These are phyloP conservation scores for Cerrena zonata DNA, from an alignment of 1,284 basidiomycete genomes.

Conservation along the genomic window DNA sequence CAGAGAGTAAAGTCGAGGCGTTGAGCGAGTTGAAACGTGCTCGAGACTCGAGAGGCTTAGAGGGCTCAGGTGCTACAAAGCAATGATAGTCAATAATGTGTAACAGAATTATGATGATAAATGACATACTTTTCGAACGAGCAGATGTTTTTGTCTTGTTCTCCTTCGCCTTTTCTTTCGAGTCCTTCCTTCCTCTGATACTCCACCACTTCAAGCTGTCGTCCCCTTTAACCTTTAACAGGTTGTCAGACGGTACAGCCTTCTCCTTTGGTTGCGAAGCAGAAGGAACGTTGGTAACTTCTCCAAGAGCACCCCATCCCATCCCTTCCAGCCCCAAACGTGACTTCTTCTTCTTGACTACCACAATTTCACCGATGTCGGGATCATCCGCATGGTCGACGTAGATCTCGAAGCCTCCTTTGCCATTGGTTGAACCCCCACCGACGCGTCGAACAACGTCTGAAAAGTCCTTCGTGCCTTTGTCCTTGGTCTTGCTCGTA, in stretches of 20 bases:
- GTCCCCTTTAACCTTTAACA: constrained; percentile 48
- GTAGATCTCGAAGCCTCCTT: constrained; percentile 64
- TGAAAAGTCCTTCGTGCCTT: constrained; percentile 44
- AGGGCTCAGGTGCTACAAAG: constrained; percentile 42
- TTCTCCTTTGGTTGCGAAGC: constrained; percentile 23
- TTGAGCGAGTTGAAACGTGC: constrained; percentile 62
- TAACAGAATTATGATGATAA: not conserved
- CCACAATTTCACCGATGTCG: constrained; percentile 61
- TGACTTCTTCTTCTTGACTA: constrained; percentile 77
- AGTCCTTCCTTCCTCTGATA: constrained; percentile 64
- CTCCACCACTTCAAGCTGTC: constrained; percentile 75
- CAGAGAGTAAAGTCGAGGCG: constrained; percentile 46
- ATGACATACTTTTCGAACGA: constrained; percentile 41
- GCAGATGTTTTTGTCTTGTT: constrained; percentile 29
- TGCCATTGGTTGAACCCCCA: constrained; percentile 30
- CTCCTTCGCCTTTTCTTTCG: constrained; percentile 39
- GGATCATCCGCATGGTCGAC: constrained; percentile 62
- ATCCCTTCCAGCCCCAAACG: constrained; percentile 57
- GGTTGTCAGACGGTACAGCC: constrained; percentile 19
- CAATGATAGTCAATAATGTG: not conserved
- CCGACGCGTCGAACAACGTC: constrained; percentile 59
- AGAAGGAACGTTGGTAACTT: constrained; percentile 54
- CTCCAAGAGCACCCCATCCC: constrained; percentile 49
- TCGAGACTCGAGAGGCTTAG: constrained; percentile 32
- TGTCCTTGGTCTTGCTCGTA: constrained; percentile 27